These are phyloP conservation scores for Mucor velutinosus DNA, from an alignment of 371 early-diverging fungal genomes.

Conservation along the genomic window DNA sequence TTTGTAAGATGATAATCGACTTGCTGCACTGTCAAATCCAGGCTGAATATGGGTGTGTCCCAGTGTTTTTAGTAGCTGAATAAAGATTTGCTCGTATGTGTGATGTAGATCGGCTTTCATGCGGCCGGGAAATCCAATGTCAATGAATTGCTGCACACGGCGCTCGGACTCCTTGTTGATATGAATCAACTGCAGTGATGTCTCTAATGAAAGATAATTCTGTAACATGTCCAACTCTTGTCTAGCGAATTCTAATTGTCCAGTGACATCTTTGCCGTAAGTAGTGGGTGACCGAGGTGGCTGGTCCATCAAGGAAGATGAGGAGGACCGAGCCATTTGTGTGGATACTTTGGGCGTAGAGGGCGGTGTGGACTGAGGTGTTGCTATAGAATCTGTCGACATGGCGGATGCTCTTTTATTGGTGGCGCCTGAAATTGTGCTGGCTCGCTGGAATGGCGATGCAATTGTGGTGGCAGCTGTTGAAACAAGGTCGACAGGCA, in stretches of 20 bases:
- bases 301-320: background rate
- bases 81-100: conserved; percentile 68
- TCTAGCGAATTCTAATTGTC: conserved; percentile 29
- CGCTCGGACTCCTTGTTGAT: conserved; percentile 79
- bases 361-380: conserved; percentile 28
- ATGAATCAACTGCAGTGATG: conserved; percentile 79
- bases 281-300: background rate
- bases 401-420: conserved; percentile 19
- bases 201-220: conserved; percentile 73
- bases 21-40: conserved; percentile 72
- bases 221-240: conserved; percentile 63
- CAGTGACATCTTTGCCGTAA: conserved; percentile 15
- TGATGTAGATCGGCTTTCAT: conserved; percentile 43
- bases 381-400: conserved; percentile 16
- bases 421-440: background rate
- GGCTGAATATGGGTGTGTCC: conserved; percentile 71
- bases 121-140: conserved; percentile 37
- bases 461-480: conserved; percentile 51
- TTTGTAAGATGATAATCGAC: conserved; percentile 56
- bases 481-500: conserved; percentile 54
- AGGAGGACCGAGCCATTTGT: conserved; percentile 12
- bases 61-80: conserved; percentile 58
- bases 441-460: conserved; percentile 24
- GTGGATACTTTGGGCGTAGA: conserved; percentile 26
- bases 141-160: conserved; percentile 50